phyloP scores from a whole-genome alignment of 164 flowering plant species.

The Umbellularia californica region DNA sequence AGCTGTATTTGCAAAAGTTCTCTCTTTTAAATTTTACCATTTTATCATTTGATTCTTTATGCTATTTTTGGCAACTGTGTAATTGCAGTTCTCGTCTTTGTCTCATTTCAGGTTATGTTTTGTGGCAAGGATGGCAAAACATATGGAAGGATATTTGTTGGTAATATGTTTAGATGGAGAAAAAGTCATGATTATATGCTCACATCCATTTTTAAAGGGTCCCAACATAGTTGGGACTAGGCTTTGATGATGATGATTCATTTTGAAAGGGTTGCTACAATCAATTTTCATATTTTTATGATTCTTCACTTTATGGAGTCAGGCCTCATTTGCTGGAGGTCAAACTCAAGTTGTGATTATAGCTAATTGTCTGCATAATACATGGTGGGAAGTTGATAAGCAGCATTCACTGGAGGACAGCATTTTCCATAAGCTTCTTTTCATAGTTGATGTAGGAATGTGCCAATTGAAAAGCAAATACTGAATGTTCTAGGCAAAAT shows the following conservation, averaged over 20 bases:
- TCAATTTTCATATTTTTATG: too few species aligned
- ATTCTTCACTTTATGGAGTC: background rate
- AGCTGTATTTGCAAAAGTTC: background rate
- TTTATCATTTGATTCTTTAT: background rate
- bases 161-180: constrained; percentile 14
- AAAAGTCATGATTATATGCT: background rate
- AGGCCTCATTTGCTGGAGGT: background rate
- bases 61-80: background rate
- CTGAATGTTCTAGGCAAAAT: too few species aligned
- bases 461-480: too few species aligned
- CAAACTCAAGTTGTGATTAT: too few species aligned
- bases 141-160: constrained; percentile 51
- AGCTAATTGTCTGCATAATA: too few species aligned
- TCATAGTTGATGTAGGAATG: too few species aligned
- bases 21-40: constrained; percentile 4
- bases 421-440: too few species aligned
- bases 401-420: too few species aligned
- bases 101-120: constrained; percentile 50
- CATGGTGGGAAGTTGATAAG: too few species aligned
- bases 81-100: background rate
- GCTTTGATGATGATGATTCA: too few species aligned
- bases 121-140: constrained; percentile 36
- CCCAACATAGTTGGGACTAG: too few species aligned
- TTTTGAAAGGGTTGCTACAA: too few species aligned
- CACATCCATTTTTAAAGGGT: background rate